These are phyloP conservation scores for Pichia deserticola DNA, from an alignment of 805 yeast species.

Conservation along the genomic window DNA sequence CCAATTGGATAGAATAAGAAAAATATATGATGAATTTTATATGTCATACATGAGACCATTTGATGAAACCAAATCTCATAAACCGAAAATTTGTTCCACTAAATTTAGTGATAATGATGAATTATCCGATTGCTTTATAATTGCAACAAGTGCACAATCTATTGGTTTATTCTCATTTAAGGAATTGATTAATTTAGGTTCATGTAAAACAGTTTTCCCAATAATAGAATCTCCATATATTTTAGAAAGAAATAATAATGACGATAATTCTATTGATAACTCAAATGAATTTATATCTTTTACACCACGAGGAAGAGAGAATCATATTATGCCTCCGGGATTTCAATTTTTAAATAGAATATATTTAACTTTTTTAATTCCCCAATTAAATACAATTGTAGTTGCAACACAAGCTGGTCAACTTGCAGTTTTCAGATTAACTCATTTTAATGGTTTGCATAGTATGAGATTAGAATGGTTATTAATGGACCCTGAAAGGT, in stretches of 20 bases:
- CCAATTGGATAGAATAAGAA: slow-evolving; percentile 22
- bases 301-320: background rate
- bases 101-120: too few relatives aligned
- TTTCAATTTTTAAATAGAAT: slow-evolving; percentile 22
- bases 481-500: slow-evolving; percentile 25
- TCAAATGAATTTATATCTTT: background rate
- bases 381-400: slow-evolving; percentile 31
- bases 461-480: slow-evolving; percentile 38
- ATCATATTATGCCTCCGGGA: background rate
- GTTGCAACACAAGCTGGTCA: slow-evolving; percentile 38
- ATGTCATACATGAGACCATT: slow-evolving; percentile 14
- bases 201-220: slow-evolving; percentile 5
- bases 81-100: background rate
- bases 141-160: background rate
- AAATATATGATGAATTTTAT: slow-evolving; percentile 26
- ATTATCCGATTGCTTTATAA: background rate
- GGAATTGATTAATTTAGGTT: background rate
- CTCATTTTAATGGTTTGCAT: slow-evolving; percentile 34
- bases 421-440: slow-evolving; percentile 35
- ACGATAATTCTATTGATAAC: background rate
- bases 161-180: slow-evolving; percentile 3
- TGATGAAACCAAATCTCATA: background rate
- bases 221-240: background rate
- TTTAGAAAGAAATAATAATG: background rate
- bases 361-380: slow-evolving; percentile 9